phyloP scores from a whole-genome alignment of 192 early-diverging fungal species.

The Allomyces javanicus region DNA sequence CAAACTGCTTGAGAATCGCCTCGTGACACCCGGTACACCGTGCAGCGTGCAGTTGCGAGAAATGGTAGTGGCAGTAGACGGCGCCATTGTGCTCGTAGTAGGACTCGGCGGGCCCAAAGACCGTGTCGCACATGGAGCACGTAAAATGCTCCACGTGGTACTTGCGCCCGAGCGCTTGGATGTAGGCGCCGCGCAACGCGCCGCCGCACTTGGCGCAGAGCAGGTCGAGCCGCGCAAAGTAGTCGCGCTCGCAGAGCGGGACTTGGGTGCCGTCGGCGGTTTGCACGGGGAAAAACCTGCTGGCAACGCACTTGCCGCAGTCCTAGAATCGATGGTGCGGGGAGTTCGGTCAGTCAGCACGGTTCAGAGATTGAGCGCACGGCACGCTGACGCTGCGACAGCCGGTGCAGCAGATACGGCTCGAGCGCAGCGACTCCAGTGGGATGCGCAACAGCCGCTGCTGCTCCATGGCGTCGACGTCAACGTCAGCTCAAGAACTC shows the following conservation, averaged over 20 bases:
- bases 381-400: too few relatives aligned
- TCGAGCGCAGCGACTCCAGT: too few relatives aligned
- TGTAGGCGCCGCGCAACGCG: constrained; percentile 75
- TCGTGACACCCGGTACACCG: constrained; percentile 92
- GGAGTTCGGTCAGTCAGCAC: too few relatives aligned
- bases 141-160: constrained; percentile 97
- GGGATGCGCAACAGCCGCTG: too few relatives aligned
- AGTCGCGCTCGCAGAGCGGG: constrained; percentile 72
- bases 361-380: too few relatives aligned
- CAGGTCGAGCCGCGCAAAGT: constrained; percentile 63
- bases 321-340: constrained; percentile 27
- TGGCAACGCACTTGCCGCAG: constrained; percentile 53
- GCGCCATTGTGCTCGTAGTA: constrained; percentile 89
- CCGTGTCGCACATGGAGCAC: constrained; percentile 71
- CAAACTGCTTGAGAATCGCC: constrained; percentile 87
- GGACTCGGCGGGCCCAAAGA: constrained; percentile 86
- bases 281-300: constrained; percentile 66
- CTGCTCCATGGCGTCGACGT: too few relatives aligned
- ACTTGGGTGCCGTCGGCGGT: constrained; percentile 28
- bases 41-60: constrained; percentile 68
- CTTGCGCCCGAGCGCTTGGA: constrained; percentile 38
- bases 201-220: constrained; percentile 71
- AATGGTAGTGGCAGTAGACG: constrained; percentile 89
- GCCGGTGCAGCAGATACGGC: too few relatives aligned
- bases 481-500: too few relatives aligned